Percentiles rank a stretch among this genome's conserved stretches.
Evolutionary conservation across 2,329 filamentous ascomycete species (phyloP).

Genomic region (Penicillium italicum): DNA sequence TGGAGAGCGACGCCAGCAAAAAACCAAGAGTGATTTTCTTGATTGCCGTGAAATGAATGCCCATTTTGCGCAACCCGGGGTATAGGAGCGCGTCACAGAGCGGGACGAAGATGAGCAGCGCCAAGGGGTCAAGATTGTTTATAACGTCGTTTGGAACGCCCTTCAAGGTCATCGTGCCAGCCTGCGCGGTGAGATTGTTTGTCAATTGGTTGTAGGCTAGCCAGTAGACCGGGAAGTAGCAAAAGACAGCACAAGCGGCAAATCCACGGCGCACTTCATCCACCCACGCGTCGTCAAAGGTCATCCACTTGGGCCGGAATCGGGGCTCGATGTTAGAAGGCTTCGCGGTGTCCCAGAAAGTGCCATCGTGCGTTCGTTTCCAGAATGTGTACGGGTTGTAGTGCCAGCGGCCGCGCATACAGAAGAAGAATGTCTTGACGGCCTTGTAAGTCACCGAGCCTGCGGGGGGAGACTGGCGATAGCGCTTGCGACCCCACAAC

Average conservation of each 20-base stretch:
- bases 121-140: neutral
- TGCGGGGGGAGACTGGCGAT: neutral
- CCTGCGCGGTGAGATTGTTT: conserved; percentile 54
- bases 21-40: neutral
- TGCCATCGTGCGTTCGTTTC: neutral
- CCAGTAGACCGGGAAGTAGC: conserved; percentile 40
- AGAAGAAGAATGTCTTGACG: neutral
- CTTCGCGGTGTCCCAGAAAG: neutral
- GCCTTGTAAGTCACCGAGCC: neutral
- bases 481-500: neutral
- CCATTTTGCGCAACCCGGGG: neutral
- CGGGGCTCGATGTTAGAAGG: conserved; percentile 5
- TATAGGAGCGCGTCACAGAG: neutral
- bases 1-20: neutral
- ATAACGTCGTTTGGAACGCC: neutral
- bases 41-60: neutral
- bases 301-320: conserved; percentile 18
- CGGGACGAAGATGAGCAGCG: neutral
- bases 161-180: conserved; percentile 50
- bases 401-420: neutral
- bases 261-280: conserved; percentile 71
- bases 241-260: conserved; percentile 66
- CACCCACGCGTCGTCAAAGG: conserved; percentile 76
- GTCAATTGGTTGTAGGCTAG: conserved; percentile 53
- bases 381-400: neutral